Conservation (phyloP, 2,329 filamentous ascomycete species). For the Talaromyces verruculosus region DNA sequence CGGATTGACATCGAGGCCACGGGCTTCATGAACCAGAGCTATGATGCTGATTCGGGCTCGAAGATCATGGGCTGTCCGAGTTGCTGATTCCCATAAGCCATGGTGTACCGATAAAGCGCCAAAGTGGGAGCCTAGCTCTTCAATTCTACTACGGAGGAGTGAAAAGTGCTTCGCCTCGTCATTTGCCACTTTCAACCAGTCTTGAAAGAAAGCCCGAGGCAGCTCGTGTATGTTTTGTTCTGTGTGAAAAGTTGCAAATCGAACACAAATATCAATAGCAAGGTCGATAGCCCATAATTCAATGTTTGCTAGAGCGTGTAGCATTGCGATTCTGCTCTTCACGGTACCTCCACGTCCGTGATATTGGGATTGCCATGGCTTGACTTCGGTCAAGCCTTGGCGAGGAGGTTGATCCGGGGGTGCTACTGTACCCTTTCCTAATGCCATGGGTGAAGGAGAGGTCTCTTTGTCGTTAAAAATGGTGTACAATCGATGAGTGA, state of each 20-base stretch:
- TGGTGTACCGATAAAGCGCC: slow-evolving; percentile 50
- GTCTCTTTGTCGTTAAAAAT: slow-evolving; percentile 43
- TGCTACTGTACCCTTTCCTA: slow-evolving; percentile 39
- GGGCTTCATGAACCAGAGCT: slow-evolving; percentile 50
- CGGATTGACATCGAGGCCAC: slow-evolving; percentile 50
- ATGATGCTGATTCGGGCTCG: slow-evolving; percentile 50
- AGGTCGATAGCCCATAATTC: slow-evolving; percentile 53
- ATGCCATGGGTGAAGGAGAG: slow-evolving; percentile 43
- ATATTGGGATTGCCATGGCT: slow-evolving; percentile 44
- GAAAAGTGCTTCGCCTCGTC: slow-evolving; percentile 53
- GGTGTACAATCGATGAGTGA: slow-evolving; percentile 47
- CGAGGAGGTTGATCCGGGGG: slow-evolving; percentile 46
- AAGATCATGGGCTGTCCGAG: slow-evolving; percentile 46
- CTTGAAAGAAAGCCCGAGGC: slow-evolving; percentile 49
- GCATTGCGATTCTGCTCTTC: slow-evolving; percentile 49
- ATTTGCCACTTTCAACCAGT: slow-evolving; percentile 51
- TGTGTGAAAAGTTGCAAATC: slow-evolving; percentile 48
- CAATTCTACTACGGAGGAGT: slow-evolving; percentile 46
- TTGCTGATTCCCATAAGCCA: slow-evolving; percentile 48
- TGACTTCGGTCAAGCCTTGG: slow-evolving; percentile 41
- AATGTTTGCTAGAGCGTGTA: slow-evolving; percentile 51
- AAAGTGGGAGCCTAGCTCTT: slow-evolving; percentile 48
- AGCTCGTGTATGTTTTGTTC: slow-evolving; percentile 30
- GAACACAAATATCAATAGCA: slow-evolving; percentile 50
- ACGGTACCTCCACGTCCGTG: slow-evolving; percentile 45